Evolutionary conservation across 2,329 filamentous ascomycete genomes (phyloP).

Genomic region (Microdochium paspali): DNA sequence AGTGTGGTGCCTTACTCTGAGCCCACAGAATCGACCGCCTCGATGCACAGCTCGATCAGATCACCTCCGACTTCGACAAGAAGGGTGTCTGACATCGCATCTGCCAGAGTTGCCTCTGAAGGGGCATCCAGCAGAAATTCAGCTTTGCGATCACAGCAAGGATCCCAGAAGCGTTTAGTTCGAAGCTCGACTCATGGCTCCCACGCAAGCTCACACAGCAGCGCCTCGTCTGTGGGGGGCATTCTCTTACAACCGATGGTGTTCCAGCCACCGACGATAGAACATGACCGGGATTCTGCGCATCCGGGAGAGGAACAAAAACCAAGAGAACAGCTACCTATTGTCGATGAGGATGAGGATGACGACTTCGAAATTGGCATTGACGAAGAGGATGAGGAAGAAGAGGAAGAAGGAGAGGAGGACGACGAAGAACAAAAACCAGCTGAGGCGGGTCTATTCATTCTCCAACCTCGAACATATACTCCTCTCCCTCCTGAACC

Average conservation of each 20-base stretch:
- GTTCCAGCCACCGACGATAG: background rate
- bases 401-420: slow-evolving; percentile 9
- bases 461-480: slow-evolving; percentile 49
- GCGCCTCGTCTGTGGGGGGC: background rate
- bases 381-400: slow-evolving; percentile 4
- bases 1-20: slow-evolving; percentile 18
- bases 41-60: slow-evolving; percentile 8
- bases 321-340: background rate
- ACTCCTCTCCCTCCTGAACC: slow-evolving; percentile 41
- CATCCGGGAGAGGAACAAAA: background rate
- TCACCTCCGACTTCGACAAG: slow-evolving; percentile 4
- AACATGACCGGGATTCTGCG: background rate
- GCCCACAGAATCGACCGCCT: slow-evolving; percentile 7
- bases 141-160: background rate
- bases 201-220: background rate
- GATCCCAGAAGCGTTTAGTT: background rate
- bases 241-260: background rate
- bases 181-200: background rate
- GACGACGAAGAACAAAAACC: slow-evolving; percentile 11
- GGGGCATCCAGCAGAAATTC: background rate
- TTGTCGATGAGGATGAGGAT: background rate
- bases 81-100: background rate
- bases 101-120: background rate
- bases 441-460: slow-evolving; percentile 33
- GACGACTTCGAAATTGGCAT: background rate